Evolutionary conservation across 2,329 filamentous ascomycete genomes (phyloP).

Genomic region (Clarireedia paspali): DNA sequence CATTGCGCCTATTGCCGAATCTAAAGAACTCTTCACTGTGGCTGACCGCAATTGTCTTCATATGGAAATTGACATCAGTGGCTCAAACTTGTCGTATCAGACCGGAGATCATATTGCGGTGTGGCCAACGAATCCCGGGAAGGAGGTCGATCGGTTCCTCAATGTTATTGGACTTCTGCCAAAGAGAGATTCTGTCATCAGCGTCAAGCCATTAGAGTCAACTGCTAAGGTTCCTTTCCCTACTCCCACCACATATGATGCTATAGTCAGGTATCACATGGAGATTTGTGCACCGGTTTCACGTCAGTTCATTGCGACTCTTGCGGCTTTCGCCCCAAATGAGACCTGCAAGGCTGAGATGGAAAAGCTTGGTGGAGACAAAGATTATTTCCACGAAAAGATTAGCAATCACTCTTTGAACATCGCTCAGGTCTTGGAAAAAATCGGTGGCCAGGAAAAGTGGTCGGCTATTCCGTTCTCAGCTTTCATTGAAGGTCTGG

Average conservation of each 20-base stretch:
- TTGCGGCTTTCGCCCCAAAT: conserved; percentile 83
- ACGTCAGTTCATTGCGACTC: conserved; percentile 82
- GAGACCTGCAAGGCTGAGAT: conserved; percentile 82
- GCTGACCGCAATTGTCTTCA: conserved; percentile 93
- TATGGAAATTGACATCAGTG: conserved; percentile 86
- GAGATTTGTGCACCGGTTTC: conserved; percentile 94
- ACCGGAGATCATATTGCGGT: conserved; percentile 96
- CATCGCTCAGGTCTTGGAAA: conserved; percentile 76
- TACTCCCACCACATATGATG: conserved; percentile 92
- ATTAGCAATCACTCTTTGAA: conserved; percentile 78
- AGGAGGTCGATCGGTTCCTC: conserved; percentile 86
- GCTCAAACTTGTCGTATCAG: conserved; percentile 85
- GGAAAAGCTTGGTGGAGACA: conserved; percentile 81
- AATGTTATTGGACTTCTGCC: conserved; percentile 65
- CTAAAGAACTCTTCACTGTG: conserved; percentile 81
- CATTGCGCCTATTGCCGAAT: conserved; percentile 87
- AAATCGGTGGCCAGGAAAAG: conserved; percentile 61
- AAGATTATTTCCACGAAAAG: conserved; percentile 89
- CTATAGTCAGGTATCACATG: conserved; percentile 89
- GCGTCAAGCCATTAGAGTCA: conserved; percentile 83
- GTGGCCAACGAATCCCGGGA: conserved; percentile 93
- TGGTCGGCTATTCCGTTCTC: conserved; percentile 91
- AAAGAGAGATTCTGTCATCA: conserved; percentile 77
- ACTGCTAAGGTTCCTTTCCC: conserved; percentile 98
- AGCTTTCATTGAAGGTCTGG: conserved; percentile 84